Percentiles rank a stretch among this genome's conserved stretches.
Evolutionary conservation across 768 basidiomycete genomes (phyloP).

Genomic region (Trametes punicea): DNA sequence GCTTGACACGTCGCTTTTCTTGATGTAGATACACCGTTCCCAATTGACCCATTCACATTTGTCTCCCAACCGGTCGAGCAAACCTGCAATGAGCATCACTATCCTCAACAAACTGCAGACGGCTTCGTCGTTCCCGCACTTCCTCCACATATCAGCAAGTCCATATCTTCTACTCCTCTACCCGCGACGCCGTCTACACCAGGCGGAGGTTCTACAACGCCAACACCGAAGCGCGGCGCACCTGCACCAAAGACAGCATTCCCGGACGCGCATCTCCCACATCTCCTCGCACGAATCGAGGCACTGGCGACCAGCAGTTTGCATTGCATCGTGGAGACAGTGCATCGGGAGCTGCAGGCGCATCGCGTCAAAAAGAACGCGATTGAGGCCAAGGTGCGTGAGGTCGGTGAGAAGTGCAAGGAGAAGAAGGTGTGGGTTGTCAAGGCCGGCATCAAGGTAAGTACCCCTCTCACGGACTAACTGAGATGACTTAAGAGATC

Average conservation of each 20-base stretch:
- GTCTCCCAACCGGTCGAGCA: constrained; percentile 49
- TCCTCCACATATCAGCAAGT: constrained; percentile 20
- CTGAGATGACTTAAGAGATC: not conserved
- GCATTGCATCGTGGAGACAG: constrained; percentile 64
- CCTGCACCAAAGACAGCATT: constrained; percentile 53
- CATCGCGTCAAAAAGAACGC: constrained; percentile 80
- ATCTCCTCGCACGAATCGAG: constrained; percentile 61
- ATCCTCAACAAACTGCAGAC: constrained; percentile 24
- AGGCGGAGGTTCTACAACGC: not conserved
- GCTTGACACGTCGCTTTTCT: not conserved
- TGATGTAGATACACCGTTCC: constrained; percentile 60
- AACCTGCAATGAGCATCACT: constrained; percentile 27
- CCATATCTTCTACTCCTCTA: not conserved
- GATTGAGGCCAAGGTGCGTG: constrained; percentile 76
- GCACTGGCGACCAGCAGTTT: constrained; percentile 59
- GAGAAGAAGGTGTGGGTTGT: constrained; percentile 74
- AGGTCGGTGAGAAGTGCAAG: constrained; percentile 73
- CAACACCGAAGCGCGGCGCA: constrained; percentile 26
- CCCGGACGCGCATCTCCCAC: constrained; percentile 61
- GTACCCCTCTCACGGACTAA: too few relatives aligned
- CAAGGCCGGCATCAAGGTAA: constrained; percentile 36
- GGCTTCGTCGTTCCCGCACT: constrained; percentile 43
- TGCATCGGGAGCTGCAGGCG: constrained; percentile 65
- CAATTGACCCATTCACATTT: constrained; percentile 77
- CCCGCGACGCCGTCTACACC: not conserved